Base-by-base conservation (phyloP, 129 eudicot species). In the Helichrysum umbraculigerum region DNA sequence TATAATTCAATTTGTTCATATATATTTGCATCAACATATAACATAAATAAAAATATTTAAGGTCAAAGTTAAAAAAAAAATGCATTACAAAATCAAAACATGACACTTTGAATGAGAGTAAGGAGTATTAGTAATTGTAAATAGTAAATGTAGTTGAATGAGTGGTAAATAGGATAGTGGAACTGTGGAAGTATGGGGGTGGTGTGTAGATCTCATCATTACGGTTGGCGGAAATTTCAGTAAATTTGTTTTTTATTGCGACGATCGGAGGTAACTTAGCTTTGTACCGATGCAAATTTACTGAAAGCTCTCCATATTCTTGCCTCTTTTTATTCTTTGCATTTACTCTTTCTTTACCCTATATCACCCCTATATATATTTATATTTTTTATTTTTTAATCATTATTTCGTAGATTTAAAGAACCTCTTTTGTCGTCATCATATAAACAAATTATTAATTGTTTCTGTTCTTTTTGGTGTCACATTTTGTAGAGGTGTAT, bases 191-290 rank as follows among this genome's bases (percentile, higher is more conserved):
- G 81, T 6, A 70, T 70, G 81, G 69, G 76, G 71, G 76, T 68
- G 76, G 71, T 19, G 71, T 73, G 14, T 66, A 33, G 70, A 80
- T 80, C 75, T 80, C 79, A 80, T 80, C 15, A 80, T 80, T 80
- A 73, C 83, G 42, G 28, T 56, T 66, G 83, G 54, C 75, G 74
- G 20, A 79, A 66, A 42, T 79, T 66, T 57, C 81, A 78, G 76
- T 70, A 70, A 47, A 32, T 66, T 80, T 80, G 83, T 73, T 80
- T 80, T 66, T 66, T 74, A 57, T 41, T 66, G 63, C 70, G 82
- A 71, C 2, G 77, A 76, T 64, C 76, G 7, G 34, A 69, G 50
- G 19, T 39, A 65, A 52, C 19, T 12, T 66, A 65, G 80, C 80
- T 35, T 54, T 54, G 56, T 79, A 72, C 83, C 78, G 61, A 73